Percentiles rank a stretch among this genome's conserved stretches.
phyloP scores from a whole-genome alignment of 495 filamentous ascomycete species.

The Xylaria scruposa region DNA sequence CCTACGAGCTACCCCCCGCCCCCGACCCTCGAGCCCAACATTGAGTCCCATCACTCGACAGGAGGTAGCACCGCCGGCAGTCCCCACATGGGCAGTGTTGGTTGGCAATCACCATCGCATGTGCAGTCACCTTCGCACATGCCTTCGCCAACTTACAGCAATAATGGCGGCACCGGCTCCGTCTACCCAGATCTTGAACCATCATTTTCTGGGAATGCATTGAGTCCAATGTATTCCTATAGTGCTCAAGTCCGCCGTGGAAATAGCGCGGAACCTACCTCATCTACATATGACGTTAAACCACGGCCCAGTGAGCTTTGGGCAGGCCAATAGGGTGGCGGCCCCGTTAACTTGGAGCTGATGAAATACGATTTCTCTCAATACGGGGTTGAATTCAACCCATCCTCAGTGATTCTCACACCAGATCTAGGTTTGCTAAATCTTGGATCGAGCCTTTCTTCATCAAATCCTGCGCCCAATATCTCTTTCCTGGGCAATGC shows the following conservation, averaged over 20 bases:
- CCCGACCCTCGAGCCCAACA: conserved; percentile 84
- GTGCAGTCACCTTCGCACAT: conserved; percentile 71
- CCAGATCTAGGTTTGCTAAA: background rate
- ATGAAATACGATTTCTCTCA: conserved; percentile 19
- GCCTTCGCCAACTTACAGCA: conserved; percentile 68
- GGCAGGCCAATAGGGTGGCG: conserved; percentile 41
- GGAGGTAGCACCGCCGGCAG: conserved; percentile 70
- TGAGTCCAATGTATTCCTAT: conserved; percentile 69
- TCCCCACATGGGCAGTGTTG: conserved; percentile 73
- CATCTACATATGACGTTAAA: conserved; percentile 68
- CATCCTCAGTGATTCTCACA: background rate
- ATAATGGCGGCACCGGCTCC: conserved; percentile 60
- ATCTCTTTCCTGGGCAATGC: background rate
- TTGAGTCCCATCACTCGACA: conserved; percentile 72
- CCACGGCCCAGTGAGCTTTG: conserved; percentile 47
- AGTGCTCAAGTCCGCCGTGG: conserved; percentile 70
- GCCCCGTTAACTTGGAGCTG: conserved; percentile 22
- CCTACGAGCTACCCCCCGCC: conserved; percentile 81
- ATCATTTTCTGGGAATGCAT: conserved; percentile 60
- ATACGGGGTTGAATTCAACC: background rate
- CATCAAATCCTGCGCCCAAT: too few relatives aligned
- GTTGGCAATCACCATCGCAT: conserved; percentile 77
- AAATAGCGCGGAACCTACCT: conserved; percentile 72
- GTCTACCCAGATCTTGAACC: conserved; percentile 73
- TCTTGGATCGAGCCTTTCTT: background rate